Evolutionary conservation across 345 rosid genomes (phyloP), one percentile per base, ranked within the genome.

Genomic region (Noccaea bulbosa): DNA sequence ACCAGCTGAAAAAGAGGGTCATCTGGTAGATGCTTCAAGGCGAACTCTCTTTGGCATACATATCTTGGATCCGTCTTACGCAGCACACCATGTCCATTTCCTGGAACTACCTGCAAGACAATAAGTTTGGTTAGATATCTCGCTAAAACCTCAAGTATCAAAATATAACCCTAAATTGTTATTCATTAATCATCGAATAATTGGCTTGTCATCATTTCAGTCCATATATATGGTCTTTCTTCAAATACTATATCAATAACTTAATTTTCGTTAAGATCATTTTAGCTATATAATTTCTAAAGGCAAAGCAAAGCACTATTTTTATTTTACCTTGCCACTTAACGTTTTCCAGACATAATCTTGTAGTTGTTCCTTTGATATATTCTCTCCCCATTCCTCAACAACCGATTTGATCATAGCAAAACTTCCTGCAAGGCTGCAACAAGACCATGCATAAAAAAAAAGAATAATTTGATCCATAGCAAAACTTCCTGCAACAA

Each of bases 401-500:
- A 91, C 97, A 54, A 85, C 88, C 30, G 92, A 87, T 80, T 91
- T 94, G 79, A 91, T 88, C 99, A 94, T 24, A 89, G 81, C 76
- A 94, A 80, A 79, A 91, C 98, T 79, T 91, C 99, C 99, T 89
- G 85, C n/a, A n/a, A n/a, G n/a, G n/a, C n/a, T n/a, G n/a, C 55
- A 72, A 56, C 54, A 8, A 54, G 17, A 68, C 70, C 59, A 74
- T 15, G 32, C 35, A 46, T 27, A 27, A 27, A 47, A 27, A 41
- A n/a, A n/a, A n/a, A n/a, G n/a, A n/a, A n/a, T n/a, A n/a, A n/a
- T n/a, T n/a, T n/a, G n/a, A n/a, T n/a, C n/a, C n/a, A n/a, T n/a
- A n/a, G n/a, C n/a, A n/a, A n/a, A n/a, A n/a, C n/a, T n/a, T n/a
- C n/a, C n/a, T n/a, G n/a, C n/a, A n/a, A n/a, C n/a, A n/a, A n/a